Evolutionary conservation across 192 early-diverging fungal genomes (phyloP), one percentile per base, ranked within the genome.

Genomic region (Helicostylum pulchrum): DNA sequence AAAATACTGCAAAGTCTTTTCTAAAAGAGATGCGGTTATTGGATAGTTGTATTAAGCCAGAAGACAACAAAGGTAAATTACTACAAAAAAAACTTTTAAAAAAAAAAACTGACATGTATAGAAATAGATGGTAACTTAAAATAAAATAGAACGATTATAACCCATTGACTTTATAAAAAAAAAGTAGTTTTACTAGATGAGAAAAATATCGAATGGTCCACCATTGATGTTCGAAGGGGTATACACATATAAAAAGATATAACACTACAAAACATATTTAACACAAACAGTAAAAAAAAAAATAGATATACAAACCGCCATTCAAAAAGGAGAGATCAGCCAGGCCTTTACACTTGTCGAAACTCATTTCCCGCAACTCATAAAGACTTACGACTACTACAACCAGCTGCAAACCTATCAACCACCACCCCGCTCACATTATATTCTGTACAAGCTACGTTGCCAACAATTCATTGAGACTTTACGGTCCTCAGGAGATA

Each of bases 401-500:
- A 21, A 15, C 21, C n/a, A 26, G 2, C 20, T 7, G 3, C 9
- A 43, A 5, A 23, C 19, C 0, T 19, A 52, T 11, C 4, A 52
- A 4, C 1, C 20, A 52, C 11, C 51, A 12, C 7, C 26, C 8
- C 11, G 19, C 1, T 30, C 21, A 21, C 57, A 59, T 23, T 6
- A 39, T 12, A 44, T 59, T 21, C 48, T 64, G 39, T 53, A 43
- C 51, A 64, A 64, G 23, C 21, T 64, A 1, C 14, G 30, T 7
- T 64, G 62, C 21, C 62, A 64, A n/a, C 50, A 44, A 42, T 64
- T 64, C 19, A 53, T 64, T 10, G 62, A 64, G 23, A 64, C 52
- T 4, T 21, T 64, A 26, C 17, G 51, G 0, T 30, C 15, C 0
- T 10, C 17, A 12, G 36, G 19, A n/a, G 15, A 53, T 1, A 39